phyloP scores from a whole-genome alignment of 306 rosid species.

The Hippophae rhamnoides region DNA sequence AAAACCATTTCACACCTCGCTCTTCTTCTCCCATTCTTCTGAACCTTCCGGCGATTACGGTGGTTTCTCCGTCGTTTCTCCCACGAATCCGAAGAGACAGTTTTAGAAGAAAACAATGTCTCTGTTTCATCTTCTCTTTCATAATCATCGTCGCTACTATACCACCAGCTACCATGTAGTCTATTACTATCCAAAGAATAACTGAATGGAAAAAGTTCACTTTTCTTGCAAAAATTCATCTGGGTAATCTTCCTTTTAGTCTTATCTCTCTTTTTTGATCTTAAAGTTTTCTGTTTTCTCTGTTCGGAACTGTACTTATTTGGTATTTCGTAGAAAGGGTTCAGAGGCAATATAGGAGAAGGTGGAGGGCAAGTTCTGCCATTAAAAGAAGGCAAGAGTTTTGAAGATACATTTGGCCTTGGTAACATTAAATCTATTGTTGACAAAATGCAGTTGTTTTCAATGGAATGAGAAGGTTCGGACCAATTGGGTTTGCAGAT shows the following conservation, averaged over 20 bases:
- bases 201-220: conserved; percentile 36
- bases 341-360: conserved; percentile 33
- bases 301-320: conserved; percentile 8
- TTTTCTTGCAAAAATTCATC: conserved; percentile 23
- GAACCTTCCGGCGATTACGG: conserved; percentile 9
- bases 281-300: conserved; percentile 3
- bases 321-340: conserved; percentile 29
- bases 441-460: conserved; percentile 22
- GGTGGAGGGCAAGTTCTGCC: conserved; percentile 32
- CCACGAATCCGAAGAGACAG: conserved; percentile 71
- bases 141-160: conserved; percentile 56
- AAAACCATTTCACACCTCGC: conserved; percentile 39
- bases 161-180: conserved; percentile 59
- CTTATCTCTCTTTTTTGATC: conserved; percentile 19
- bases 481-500: conserved; percentile 35
- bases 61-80: conserved; percentile 29
- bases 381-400: conserved; percentile 28
- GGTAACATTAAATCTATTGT: conserved; percentile 34
- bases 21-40: conserved; percentile 8
- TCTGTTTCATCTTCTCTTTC: conserved; percentile 58
- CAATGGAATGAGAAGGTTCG: conserved; percentile 13
- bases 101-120: conserved; percentile 67
- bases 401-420: conserved; percentile 38
- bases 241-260: conserved; percentile 28
- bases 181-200: conserved; percentile 35